Conservation (phyloP, 129 eudicot species). For the Pulicaria dysenterica region DNA sequence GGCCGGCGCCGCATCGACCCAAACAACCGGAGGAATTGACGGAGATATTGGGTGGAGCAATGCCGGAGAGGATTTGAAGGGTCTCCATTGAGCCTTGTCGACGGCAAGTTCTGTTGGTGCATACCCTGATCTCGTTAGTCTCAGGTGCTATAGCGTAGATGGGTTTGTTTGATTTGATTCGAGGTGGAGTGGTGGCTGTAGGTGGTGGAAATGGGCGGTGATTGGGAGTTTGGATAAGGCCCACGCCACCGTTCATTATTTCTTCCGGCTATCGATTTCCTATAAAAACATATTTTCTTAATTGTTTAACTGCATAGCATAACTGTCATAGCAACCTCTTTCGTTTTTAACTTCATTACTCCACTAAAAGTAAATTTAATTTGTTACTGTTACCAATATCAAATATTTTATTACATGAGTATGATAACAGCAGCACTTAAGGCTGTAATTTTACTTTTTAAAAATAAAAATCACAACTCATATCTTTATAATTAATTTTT, state of each 20-base stretch:
- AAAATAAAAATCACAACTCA: no score
- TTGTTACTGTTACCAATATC: no score
- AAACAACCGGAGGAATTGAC: conserved; percentile 83
- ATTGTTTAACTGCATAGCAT: no score
- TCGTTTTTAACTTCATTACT: no score
- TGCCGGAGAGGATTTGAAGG: conserved; percentile 59
- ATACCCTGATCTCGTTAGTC: conserved; percentile 61
- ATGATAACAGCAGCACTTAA: no score
- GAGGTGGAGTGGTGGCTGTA: conserved; percentile 3
- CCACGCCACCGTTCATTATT: conserved; percentile 14
- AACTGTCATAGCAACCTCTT: no score
- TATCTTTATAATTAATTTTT: no score
- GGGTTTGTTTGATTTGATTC: not conserved
- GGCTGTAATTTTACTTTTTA: no score
- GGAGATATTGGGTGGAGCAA: conserved; percentile 61
- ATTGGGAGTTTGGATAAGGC: conserved; percentile 26
- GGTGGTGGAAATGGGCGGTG: conserved; percentile 22
- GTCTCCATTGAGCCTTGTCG: conserved; percentile 67
- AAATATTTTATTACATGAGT: no score
- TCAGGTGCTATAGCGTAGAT: conserved; percentile 12
- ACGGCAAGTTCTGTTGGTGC: conserved; percentile 63
- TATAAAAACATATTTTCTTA: not conserved
- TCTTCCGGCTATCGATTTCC: not conserved
- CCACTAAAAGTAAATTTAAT: no score
- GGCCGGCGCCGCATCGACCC: conserved; percentile 82